Percentiles rank a stretch among this genome's conserved stretches.
Evolutionary conservation across 208 protist genomes (phyloP).

Genomic region (Tritrichomonas musculus): DNA sequence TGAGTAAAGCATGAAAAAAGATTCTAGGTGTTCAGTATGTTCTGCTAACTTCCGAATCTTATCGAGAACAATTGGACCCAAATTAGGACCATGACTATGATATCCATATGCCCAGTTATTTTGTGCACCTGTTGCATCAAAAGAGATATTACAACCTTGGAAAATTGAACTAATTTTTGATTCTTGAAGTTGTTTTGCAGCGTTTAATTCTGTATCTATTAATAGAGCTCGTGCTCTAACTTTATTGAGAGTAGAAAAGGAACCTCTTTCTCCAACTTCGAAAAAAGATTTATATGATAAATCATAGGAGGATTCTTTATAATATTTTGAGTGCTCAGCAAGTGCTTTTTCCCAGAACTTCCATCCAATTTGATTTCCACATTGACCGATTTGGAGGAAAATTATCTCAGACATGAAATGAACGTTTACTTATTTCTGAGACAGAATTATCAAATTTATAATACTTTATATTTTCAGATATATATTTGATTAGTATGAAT

Average conservation of each 20-base stretch:
- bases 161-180: background rate
- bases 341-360: slow-evolving; percentile 85
- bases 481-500: no score
- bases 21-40: slow-evolving; percentile 78
- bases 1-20: slow-evolving; percentile 81
- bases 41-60: slow-evolving; percentile 66
- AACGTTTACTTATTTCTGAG: slow-evolving; percentile 19
- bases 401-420: slow-evolving; percentile 43
- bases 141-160: background rate
- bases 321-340: slow-evolving; percentile 72
- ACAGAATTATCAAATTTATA: no score
- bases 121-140: slow-evolving; percentile 45
- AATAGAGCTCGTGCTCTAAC: slow-evolving; percentile 71
- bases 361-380: slow-evolving; percentile 70
- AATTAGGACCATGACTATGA: slow-evolving; percentile 74
- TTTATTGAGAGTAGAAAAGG: background rate
- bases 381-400: slow-evolving; percentile 49
- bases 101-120: slow-evolving; percentile 79
- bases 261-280: background rate
- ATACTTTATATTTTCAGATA: no score
- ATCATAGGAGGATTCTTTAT: background rate
- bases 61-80: slow-evolving; percentile 68
- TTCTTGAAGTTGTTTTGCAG: slow-evolving; percentile 57
- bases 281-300: slow-evolving; percentile 33
- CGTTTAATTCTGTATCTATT: slow-evolving; percentile 87